Percentiles rank a stretch among this genome's conserved stretches.
These are phyloP conservation scores for Russula griseocarnosa DNA, from an alignment of 768 basidiomycete species.

Conservation along the genomic window DNA sequence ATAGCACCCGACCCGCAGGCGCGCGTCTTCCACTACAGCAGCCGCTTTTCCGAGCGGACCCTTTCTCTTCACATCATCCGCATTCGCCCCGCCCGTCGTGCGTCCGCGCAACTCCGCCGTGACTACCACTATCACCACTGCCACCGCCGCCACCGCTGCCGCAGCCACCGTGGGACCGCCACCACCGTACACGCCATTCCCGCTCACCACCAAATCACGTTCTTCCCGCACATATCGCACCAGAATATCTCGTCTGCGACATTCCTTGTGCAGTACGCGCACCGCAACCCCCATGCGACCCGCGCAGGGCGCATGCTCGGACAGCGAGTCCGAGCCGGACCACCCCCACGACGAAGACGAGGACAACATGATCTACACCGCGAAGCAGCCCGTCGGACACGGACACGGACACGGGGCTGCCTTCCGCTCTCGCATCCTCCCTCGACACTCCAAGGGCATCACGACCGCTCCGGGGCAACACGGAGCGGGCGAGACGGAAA, in stretches of 20 bases:
- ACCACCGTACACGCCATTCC: slow-evolving; percentile 21
- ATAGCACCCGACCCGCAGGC: slow-evolving; percentile 14
- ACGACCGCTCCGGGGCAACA: slow-evolving; percentile 57
- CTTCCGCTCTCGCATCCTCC: slow-evolving; percentile 26
- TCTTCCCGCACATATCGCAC: slow-evolving; percentile 25
- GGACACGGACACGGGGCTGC: not conserved
- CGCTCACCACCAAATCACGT: slow-evolving; percentile 20
- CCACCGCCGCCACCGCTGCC: not conserved
- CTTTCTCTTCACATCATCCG: slow-evolving; percentile 21
- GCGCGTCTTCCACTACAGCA: slow-evolving; percentile 18
- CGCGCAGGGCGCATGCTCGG: slow-evolving; percentile 9
- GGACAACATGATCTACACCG: slow-evolving; percentile 20
- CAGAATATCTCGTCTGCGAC: slow-evolving; percentile 20
- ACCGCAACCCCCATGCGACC: slow-evolving; percentile 15
- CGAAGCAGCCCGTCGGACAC: not conserved
- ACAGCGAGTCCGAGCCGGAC: slow-evolving; percentile 24
- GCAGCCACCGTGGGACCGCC: slow-evolving; percentile 15
- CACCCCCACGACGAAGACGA: slow-evolving; percentile 15
- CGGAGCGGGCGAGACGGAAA: slow-evolving; percentile 75
- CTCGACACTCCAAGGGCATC: slow-evolving; percentile 37
- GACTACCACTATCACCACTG: not conserved
- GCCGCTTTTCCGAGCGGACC: slow-evolving; percentile 8
- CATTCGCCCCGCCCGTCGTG: slow-evolving; percentile 17
- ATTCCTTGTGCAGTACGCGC: slow-evolving; percentile 19
- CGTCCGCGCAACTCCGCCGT: slow-evolving; percentile 5